Conservation (phyloP, 139 green algal species). For the Tetraselmis striata region DNA sequence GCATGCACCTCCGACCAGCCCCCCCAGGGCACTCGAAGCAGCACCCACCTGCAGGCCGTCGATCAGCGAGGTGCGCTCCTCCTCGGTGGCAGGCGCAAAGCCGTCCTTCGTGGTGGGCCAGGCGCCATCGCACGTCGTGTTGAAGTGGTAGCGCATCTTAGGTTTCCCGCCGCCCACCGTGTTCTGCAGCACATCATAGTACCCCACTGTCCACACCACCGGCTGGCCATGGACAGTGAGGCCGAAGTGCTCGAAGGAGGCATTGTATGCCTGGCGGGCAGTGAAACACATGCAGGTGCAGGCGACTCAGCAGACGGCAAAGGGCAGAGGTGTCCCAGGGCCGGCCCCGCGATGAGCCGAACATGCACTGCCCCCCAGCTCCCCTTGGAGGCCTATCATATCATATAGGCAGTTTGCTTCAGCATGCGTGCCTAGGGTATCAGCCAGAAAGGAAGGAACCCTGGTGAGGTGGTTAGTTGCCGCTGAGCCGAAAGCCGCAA, state of each 20-base stretch:
- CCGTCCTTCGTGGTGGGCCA: slow-evolving; percentile 34
- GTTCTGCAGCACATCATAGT: slow-evolving; percentile 63
- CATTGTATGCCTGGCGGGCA: slow-evolving; percentile 65
- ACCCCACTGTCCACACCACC: slow-evolving; percentile 45
- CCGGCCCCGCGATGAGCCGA: too few relatives aligned
- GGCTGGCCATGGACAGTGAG: slow-evolving; percentile 20
- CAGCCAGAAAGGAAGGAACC: too few relatives aligned
- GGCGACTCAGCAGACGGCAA: too few relatives aligned
- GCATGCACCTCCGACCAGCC: too few relatives aligned
- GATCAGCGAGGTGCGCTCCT: slow-evolving; percentile 36
- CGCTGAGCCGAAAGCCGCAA: too few relatives aligned
- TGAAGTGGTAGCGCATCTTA: slow-evolving; percentile 57
- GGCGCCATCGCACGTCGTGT: slow-evolving; percentile 24
- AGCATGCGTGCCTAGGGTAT: too few relatives aligned
- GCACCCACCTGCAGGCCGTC: slow-evolving; percentile 40
- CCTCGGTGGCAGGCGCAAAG: slow-evolving; percentile 29
- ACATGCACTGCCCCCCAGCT: not conserved
- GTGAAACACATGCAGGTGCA: too few relatives aligned
- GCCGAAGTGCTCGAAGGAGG: slow-evolving; percentile 38
- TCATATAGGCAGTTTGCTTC: not conserved
- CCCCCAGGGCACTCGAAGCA: too few relatives aligned
- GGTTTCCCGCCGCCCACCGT: slow-evolving; percentile 60
- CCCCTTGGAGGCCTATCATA: not conserved
- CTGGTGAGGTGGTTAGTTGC: too few relatives aligned
- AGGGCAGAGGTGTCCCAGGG: too few relatives aligned